Evolutionary conservation across 31 red algal genomes (phyloP).

Genomic region (Bonnemaisonia californica): DNA sequence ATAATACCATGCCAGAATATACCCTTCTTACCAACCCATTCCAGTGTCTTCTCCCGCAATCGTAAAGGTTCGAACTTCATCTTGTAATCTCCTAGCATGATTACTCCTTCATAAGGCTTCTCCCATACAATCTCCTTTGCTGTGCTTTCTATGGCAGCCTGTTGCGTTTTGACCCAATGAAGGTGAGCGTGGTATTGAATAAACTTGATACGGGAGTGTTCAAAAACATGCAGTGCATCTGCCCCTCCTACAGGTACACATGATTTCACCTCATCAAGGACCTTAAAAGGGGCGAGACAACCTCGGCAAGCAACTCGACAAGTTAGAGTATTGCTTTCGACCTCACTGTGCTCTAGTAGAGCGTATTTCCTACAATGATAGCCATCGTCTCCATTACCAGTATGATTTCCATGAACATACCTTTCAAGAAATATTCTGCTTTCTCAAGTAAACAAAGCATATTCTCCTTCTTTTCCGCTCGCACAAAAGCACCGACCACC

Average conservation of each 20-base stretch:
- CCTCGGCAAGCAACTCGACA: not conserved
- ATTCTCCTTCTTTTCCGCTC: not conserved
- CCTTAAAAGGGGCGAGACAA: not conserved
- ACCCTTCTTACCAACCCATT: constrained; percentile 32
- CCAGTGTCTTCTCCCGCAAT: constrained; percentile 17
- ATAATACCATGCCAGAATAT: not conserved
- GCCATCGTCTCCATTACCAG: not conserved
- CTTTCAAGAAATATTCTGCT: constrained; percentile 13
- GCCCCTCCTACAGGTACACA: not conserved
- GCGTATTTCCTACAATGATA: not conserved
- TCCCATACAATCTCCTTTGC: not conserved
- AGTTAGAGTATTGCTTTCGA: constrained; percentile 8
- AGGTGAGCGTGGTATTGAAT: constrained; percentile 20
- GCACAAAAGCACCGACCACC: not conserved
- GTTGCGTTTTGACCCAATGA: constrained; percentile 15
- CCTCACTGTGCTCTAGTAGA: not conserved
- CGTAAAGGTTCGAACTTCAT: constrained; percentile 19
- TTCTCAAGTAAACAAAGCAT: not conserved
- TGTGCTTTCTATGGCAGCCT: not conserved
- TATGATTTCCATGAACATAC: constrained; percentile 1
- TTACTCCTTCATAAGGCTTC: not conserved
- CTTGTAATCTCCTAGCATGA: constrained; percentile 22
- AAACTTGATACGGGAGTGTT: constrained; percentile 8
- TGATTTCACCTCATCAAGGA: constrained; percentile 9
- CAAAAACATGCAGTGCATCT: not conserved